Conservation (phyloP, 148 eudicot genomes). For the Gaultheria prostrata region DNA sequence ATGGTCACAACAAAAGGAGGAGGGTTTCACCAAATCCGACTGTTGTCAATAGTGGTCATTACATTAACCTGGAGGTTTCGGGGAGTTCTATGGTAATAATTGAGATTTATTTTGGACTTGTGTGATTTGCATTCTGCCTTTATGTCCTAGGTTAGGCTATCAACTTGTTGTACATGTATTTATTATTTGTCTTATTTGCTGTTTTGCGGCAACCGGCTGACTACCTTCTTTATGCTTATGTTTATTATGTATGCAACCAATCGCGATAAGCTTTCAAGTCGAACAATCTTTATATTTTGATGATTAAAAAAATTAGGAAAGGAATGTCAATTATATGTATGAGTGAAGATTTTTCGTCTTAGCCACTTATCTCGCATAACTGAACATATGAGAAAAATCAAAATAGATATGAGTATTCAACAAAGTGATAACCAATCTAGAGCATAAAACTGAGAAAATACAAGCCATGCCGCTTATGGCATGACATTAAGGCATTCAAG, state of each 20-base stretch:
- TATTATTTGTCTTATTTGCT: constrained; percentile 1
- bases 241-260: neutral
- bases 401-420: neutral
- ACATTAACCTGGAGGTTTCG: constrained; percentile 40
- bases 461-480: neutral
- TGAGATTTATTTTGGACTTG: neutral
- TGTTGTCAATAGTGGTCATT: constrained; percentile 48
- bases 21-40: constrained; percentile 41
- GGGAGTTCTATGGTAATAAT: constrained; percentile 43
- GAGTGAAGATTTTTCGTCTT: neutral
- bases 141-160: neutral
- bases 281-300: neutral
- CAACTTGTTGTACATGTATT: neutral
- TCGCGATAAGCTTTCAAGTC: neutral
- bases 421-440: neutral
- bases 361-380: neutral
- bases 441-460: neutral
- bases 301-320: neutral
- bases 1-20: constrained; percentile 42
- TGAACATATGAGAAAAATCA: neutral
- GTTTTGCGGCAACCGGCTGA: neutral
- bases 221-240: neutral
- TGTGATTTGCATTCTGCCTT: no score
- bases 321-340: neutral
- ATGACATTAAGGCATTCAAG: neutral